A percentile compares a stretch with the other conserved stretches of the same genome.
phyloP scores from a whole-genome alignment of 2,329 filamentous ascomycete genomes.

The Colletotrichum limetticola region DNA sequence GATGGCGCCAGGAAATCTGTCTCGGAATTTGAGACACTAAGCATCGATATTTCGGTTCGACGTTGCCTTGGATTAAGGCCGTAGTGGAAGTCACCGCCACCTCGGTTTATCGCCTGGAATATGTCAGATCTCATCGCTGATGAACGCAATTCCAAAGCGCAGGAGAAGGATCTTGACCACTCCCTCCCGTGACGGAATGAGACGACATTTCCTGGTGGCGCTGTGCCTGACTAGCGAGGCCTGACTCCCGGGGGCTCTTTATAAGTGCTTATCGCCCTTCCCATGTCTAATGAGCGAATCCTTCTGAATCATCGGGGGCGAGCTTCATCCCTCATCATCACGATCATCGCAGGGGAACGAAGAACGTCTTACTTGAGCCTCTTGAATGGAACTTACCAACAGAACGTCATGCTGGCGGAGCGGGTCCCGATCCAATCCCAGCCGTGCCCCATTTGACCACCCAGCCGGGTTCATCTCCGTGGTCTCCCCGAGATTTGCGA shows the following conservation, averaged over 20 bases:
- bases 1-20: not conserved
- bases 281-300: not conserved
- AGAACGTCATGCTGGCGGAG: not conserved
- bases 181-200: constrained; percentile 25
- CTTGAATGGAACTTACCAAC: not conserved
- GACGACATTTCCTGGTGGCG: constrained; percentile 3
- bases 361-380: constrained; percentile 4
- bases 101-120: not conserved
- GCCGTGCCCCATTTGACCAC: not conserved
- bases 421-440: not conserved
- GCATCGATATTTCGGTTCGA: not conserved
- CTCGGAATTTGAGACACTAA: not conserved
- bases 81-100: not conserved
- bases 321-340: not conserved
- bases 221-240: not conserved
- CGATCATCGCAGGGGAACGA: constrained; percentile 3
- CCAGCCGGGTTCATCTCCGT: not conserved
- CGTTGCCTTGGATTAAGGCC: not conserved
- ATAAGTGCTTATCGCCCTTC: not conserved
- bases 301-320: constrained; percentile 5
- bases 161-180: constrained; percentile 6
- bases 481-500: not conserved
- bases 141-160: constrained; percentile 13
- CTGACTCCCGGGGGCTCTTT: not conserved
- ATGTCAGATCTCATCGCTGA: not conserved